Conservation (phyloP, 345 rosid genomes). For the Linum usitatissimum region DNA sequence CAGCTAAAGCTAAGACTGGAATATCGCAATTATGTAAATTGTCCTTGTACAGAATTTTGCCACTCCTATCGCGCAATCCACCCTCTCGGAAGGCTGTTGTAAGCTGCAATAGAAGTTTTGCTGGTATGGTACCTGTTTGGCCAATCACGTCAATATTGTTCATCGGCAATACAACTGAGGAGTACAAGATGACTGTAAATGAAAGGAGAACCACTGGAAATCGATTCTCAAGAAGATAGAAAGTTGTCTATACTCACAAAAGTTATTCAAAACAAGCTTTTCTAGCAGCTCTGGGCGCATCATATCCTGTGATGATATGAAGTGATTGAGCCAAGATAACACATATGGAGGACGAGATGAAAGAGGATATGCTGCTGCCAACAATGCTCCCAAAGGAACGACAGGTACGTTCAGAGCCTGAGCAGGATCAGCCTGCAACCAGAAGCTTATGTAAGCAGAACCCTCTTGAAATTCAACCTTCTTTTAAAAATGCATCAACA, state of each 20-base stretch:
- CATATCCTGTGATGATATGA: constrained; percentile 91
- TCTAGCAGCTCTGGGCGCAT: constrained; percentile 89
- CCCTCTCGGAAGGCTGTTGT: constrained; percentile 79
- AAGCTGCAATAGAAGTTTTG: constrained; percentile 83
- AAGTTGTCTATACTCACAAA: constrained; percentile 46
- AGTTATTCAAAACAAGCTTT: constrained; percentile 84
- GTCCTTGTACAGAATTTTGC: constrained; percentile 66
- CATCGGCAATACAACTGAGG: neutral
- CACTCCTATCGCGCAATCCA: constrained; percentile 70
- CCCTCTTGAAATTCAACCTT: constrained; percentile 8
- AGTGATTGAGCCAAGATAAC: constrained; percentile 71
- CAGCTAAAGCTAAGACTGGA: constrained; percentile 86
- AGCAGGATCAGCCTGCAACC: constrained; percentile 84
- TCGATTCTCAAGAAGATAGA: neutral
- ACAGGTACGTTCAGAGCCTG: constrained; percentile 88
- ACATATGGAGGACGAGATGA: constrained; percentile 69
- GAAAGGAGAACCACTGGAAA: neutral
- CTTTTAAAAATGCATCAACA: constrained; percentile 4
- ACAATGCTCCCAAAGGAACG: constrained; percentile 77
- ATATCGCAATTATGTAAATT: constrained; percentile 43
- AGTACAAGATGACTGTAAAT: neutral
- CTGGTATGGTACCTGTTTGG: constrained; percentile 73
- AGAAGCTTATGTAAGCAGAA: constrained; percentile 16
- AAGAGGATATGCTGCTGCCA: constrained; percentile 86
- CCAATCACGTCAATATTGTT: neutral